Conservation (phyloP, 2,329 filamentous ascomycete species). For the Penicillium palitans region DNA sequence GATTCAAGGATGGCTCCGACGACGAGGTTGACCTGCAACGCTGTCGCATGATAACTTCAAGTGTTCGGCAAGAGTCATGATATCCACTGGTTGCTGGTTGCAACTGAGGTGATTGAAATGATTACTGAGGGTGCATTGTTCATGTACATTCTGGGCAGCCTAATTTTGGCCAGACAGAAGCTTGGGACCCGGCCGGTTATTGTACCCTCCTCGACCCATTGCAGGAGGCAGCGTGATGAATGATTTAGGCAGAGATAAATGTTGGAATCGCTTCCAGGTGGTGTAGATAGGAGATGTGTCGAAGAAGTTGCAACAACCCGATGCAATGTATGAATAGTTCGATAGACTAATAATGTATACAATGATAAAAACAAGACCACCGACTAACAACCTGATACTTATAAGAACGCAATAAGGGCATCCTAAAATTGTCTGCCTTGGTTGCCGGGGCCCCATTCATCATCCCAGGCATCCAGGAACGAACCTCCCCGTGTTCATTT, state of each 20-base stretch:
- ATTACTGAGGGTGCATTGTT: background rate
- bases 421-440: slow-evolving; percentile 13
- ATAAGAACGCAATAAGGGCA: background rate
- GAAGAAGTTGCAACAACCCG: background rate
- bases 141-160: background rate
- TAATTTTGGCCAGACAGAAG: slow-evolving; percentile 1
- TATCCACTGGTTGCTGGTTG: background rate
- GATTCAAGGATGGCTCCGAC: background rate
- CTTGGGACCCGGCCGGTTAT: slow-evolving; percentile 17
- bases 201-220: slow-evolving; percentile 45
- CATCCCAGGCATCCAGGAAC: slow-evolving; percentile 10
- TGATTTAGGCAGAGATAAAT: background rate
- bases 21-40: background rate
- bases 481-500: background rate
- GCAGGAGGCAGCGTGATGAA: slow-evolving; percentile 2
- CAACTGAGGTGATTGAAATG: background rate
- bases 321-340: slow-evolving; percentile 7
- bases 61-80: background rate
- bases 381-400: background rate
- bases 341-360: slow-evolving; percentile 4
- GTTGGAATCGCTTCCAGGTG: background rate
- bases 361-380: background rate
- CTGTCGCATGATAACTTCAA: background rate
- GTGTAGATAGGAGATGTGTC: background rate
- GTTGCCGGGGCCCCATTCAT: slow-evolving; percentile 5